Evolutionary conservation across 2,329 filamentous ascomycete species (phyloP).

Genomic region (Alternaria ethzedia): DNA sequence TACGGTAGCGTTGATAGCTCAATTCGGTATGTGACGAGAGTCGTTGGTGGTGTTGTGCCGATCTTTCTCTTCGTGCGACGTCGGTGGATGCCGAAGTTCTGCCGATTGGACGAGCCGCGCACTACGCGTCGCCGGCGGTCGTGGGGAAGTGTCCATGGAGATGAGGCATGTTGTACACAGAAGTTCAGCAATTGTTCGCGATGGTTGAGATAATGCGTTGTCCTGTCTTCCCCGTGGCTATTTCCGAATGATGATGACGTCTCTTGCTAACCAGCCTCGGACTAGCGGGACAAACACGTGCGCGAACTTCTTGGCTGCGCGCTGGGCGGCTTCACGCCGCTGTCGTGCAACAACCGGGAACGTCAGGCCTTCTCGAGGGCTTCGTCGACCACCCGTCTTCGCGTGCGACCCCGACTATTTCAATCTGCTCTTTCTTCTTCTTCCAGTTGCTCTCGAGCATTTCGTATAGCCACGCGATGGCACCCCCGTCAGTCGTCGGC

Average conservation of each 20-base stretch:
- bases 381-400: constrained; percentile 2
- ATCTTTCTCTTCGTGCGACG: neutral
- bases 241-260: neutral
- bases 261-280: neutral
- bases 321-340: constrained; percentile 1
- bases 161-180: neutral
- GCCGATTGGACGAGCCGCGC: constrained; percentile 6
- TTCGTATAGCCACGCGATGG: constrained; percentile 17
- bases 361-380: constrained; percentile 5
- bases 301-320: neutral
- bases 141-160: neutral
- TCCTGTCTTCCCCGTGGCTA: neutral
- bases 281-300: neutral
- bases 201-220: neutral
- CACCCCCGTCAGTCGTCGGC: constrained; percentile 24
- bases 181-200: neutral
- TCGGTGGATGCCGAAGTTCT: neutral
- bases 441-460: neutral
- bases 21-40: neutral
- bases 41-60: constrained; percentile 1
- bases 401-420: neutral
- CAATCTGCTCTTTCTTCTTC: neutral
- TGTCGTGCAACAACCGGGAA: constrained; percentile 1
- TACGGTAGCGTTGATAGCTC: neutral
- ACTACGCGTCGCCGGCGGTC: neutral